A percentile compares a stretch with the other conserved stretches of the same genome.
Conservation (phyloP, 1,139 yeast species). For the Scheffersomyces parashehatae region DNA sequence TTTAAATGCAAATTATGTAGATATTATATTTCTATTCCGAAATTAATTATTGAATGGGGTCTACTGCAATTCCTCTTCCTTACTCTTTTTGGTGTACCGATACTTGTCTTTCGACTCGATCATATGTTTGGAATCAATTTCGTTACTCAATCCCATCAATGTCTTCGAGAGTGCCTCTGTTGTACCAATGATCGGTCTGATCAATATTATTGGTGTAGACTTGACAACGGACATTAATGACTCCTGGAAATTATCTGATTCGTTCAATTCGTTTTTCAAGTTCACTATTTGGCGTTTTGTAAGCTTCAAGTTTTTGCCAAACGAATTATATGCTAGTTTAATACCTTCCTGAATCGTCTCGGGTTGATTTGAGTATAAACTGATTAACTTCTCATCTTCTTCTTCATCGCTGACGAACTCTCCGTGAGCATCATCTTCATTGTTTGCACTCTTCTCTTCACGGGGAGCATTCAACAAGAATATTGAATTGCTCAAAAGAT, state of each 20-base stretch:
- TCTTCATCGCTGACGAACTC: constrained; percentile 16
- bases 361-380: constrained; percentile 88
- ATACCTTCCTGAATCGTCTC: constrained; percentile 68
- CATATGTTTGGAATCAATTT: constrained; percentile 61
- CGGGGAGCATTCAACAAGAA: constrained; percentile 11
- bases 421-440: constrained; percentile 16
- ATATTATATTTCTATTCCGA: too few relatives aligned
- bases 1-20: too few relatives aligned
- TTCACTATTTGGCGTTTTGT: constrained; percentile 66
- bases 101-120: constrained; percentile 38
- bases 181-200: constrained; percentile 89
- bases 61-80: background rate
- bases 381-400: constrained; percentile 52
- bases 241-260: constrained; percentile 63
- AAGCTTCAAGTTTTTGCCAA: constrained; percentile 66
- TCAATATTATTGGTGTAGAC: constrained; percentile 77
- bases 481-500: constrained; percentile 12
- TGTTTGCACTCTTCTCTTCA: constrained; percentile 22
- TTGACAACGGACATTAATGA: constrained; percentile 69
- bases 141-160: constrained; percentile 80
- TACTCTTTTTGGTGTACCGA: constrained; percentile 1
- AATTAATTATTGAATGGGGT: too few relatives aligned
- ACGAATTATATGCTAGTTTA: constrained; percentile 66
- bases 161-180: constrained; percentile 87
- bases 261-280: constrained; percentile 61